Percentiles rank a stretch among this genome's conserved stretches.
Conservation (phyloP, 2,329 filamentous ascomycete species). For the Aspergillus pseudoglaucus region DNA sequence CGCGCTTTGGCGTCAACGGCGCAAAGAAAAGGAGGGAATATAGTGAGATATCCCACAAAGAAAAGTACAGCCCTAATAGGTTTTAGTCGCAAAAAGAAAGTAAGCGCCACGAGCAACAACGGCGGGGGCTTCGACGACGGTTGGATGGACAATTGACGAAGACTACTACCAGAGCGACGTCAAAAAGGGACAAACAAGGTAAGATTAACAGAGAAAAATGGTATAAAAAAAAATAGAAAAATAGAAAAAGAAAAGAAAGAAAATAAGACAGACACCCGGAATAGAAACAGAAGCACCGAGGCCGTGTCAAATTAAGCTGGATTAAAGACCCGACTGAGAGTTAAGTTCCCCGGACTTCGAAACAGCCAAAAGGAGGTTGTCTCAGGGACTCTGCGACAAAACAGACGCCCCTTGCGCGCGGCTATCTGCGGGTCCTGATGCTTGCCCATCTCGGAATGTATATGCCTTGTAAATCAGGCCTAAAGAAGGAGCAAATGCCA, state of each 20-base stretch:
- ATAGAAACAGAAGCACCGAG: slow-evolving; percentile 1
- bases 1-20: slow-evolving; percentile 2
- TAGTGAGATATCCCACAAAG: neutral
- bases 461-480: neutral
- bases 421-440: slow-evolving; percentile 13
- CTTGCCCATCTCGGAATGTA: neutral
- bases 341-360: slow-evolving; percentile 21
- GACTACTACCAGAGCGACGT: slow-evolving; percentile 26
- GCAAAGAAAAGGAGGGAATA: neutral
- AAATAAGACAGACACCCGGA: neutral
- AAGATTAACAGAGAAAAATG: too few relatives aligned
- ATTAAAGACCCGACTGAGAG: slow-evolving; percentile 1
- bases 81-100: slow-evolving; percentile 5
- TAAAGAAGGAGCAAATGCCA: neutral
- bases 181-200: slow-evolving; percentile 7
- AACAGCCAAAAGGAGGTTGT: slow-evolving; percentile 26
- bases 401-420: slow-evolving; percentile 36
- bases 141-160: slow-evolving; percentile 16
- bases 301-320: slow-evolving; percentile 8
- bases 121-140: slow-evolving; percentile 4
- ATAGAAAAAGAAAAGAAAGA: slow-evolving; percentile 5
- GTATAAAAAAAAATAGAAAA: slow-evolving; percentile 7
- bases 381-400: slow-evolving; percentile 10
- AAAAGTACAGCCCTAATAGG: neutral
- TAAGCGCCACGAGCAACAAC: slow-evolving; percentile 13